Base-by-base conservation (phyloP, 495 filamentous ascomycete species). In the Neurospora tetrasperma region DNA sequence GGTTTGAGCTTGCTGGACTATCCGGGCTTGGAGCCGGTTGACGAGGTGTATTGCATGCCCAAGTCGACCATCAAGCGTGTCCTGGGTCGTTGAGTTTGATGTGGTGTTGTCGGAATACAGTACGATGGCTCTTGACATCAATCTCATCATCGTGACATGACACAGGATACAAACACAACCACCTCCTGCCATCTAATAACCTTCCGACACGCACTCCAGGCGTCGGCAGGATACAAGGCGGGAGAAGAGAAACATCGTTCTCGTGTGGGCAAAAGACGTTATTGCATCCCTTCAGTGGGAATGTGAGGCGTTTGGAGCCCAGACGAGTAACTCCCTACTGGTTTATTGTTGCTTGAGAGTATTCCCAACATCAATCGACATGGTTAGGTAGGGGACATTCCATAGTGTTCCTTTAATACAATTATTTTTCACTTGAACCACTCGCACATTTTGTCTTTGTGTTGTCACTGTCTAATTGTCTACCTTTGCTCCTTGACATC, bases 1-100 rank as follows among this genome's bases (percentile, higher is more conserved):
- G 96, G 96, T 7, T 79, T 99, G 75, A 97, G 94, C 78, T 85
- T 99, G 42, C 81, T 98, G 23, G 86, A 88, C 9, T 90, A 90
- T 78, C 88, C 91, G 11, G 94, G 91, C 0, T 80, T 98, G 38
- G 83, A 89, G 76, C 89, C 92, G 77, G 90, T 99, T 73, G 94
- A 99, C 81, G 91, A 96, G 71, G 85, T 92, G 42, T 98, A 98
- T 79, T 94, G 93, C 83, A 89, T 96, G 88, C 92, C 93, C 4
- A 91, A 89, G 79, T 84, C 87, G 66, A 86, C 90, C 9, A 85
- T 88, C 66, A 80, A 85, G 75, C 81, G 86, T 76, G 80, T 91
- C 71, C 76, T 90, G 77, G 81, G 86, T 71, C 76, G 71, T 46
- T 76, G 70, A 76, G 69, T 12, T 20, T 5, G 10, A 14, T 62